Base-by-base conservation (phyloP, 1,284 basidiomycete species). In the Sanghuangporus baumii region DNA sequence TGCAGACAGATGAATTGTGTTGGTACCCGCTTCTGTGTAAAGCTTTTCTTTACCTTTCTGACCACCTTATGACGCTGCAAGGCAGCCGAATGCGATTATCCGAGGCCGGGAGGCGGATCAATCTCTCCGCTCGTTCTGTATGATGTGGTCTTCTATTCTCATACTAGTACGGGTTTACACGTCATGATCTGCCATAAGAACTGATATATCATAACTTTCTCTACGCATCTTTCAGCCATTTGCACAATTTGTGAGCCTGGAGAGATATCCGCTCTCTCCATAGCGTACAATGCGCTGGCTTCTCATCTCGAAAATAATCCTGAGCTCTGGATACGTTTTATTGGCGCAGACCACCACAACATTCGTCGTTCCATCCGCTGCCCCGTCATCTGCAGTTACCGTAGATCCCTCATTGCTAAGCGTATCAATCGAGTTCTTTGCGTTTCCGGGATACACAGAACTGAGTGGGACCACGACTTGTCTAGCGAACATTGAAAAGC, bases 401-500 rank as follows among this genome's bases (percentile, higher is more conserved):
- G 71, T 77, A 23, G 75, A 78, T 59, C 71, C 72, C 6, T 70
- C 75, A 3, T 67, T 74, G 4, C 68, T 78, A 12, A 75, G 74
- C 65, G 69, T 76, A 5, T 76, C 77, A 3, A 66, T 78, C 59
- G 78, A 78, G 65, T 78, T 78, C 69, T 78, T 79, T 61, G 72
- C 77, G 7, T 77, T 78, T 62, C 77, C 78, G 1, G 76, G 69
- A 3, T 79, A 78, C 62, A 75, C 74, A 14, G 61, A 70, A 37
- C 65, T 78, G 26, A 59, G 71, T 6, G 72, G 74, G 0, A 78
- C 78, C 4, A 69, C 68, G 9, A 76, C 74, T 57, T 78, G 77
- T 65, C 64, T 79, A 1, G 67, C 66, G 12, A 77, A 78, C 62
- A 64, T 79, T 36, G 72, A 73, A 11, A 62, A 63, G 3, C 67